These are phyloP conservation scores for Jamesozyma jinghongensis DNA, from an alignment of 805 yeast genomes.

Conservation along the genomic window DNA sequence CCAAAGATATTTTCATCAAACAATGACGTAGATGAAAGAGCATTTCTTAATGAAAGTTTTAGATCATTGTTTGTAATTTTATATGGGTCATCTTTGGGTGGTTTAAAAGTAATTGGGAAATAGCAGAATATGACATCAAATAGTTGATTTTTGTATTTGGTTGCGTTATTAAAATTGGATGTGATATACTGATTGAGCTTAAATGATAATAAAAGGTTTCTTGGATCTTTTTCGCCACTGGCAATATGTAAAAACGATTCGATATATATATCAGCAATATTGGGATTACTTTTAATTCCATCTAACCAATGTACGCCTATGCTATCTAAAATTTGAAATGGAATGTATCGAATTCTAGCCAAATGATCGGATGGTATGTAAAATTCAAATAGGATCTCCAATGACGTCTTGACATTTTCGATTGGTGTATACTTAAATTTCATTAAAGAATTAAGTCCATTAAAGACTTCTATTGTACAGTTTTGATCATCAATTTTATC, in stretches of 20 bases:
- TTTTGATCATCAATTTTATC: constrained; percentile 62
- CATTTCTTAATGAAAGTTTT: constrained; percentile 48
- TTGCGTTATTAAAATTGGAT: constrained; percentile 29
- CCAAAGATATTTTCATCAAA: constrained; percentile 70
- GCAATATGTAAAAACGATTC: constrained; percentile 58
- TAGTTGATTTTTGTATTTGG: constrained; percentile 46
- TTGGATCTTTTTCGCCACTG: constrained; percentile 91
- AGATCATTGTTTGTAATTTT: constrained; percentile 67
- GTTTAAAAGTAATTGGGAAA: constrained; percentile 90
- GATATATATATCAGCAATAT: constrained; percentile 35
- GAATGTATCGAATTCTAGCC: constrained; percentile 52
- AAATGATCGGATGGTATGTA: constrained; percentile 51
- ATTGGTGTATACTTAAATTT: constrained; percentile 40
- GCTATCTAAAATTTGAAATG: constrained; percentile 42
- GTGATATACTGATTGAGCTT: constrained; percentile 40
- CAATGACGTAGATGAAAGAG: constrained; percentile 50
- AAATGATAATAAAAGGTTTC: constrained; percentile 68
- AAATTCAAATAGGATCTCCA: constrained; percentile 29
- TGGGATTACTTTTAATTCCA: too few relatives aligned
- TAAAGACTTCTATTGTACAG: constrained; percentile 42
- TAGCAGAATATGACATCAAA: constrained; percentile 89
- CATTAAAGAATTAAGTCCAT: constrained; percentile 47
- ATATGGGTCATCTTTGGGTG: constrained; percentile 78
- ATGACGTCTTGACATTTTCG: constrained; percentile 30
- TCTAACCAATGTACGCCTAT: too few relatives aligned